phyloP scores from a whole-genome alignment of 768 basidiomycete species.

The Gymnopilus dilepis region DNA sequence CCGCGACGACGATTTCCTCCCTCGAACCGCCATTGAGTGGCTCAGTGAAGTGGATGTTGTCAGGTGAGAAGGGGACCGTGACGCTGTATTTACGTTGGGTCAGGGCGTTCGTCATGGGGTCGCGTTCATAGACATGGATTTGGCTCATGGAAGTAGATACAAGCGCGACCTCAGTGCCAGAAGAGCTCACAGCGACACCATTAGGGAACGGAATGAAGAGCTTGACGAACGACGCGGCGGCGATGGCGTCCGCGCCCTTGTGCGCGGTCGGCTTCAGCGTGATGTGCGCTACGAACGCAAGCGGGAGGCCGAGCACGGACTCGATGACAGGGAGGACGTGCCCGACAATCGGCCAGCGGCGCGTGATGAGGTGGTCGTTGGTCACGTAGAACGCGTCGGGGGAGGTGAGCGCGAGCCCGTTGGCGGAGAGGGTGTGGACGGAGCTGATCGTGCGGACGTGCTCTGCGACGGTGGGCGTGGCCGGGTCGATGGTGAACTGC shows the following conservation, averaged over 20 bases:
- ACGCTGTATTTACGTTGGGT: conserved; percentile 40
- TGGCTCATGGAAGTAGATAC: conserved; percentile 54
- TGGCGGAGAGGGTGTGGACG: conserved; percentile 65
- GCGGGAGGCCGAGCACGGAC: conserved; percentile 57
- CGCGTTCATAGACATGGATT: conserved; percentile 58
- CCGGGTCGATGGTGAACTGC: conserved; percentile 62
- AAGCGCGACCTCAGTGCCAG: conserved; percentile 56
- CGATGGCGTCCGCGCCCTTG: conserved; percentile 29
- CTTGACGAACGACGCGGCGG: conserved; percentile 44
- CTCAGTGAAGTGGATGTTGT: conserved; percentile 62
- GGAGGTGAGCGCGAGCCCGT: conserved; percentile 68
- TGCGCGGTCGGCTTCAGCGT: conserved; percentile 38
- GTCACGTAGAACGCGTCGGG: conserved; percentile 73
- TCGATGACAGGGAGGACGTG: conserved; percentile 58
- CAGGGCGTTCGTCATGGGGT: conserved; percentile 50
- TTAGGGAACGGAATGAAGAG: conserved; percentile 69
- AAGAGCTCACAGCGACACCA: conserved; percentile 64
- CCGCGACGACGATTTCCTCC: conserved; percentile 57
- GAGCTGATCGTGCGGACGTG: conserved; percentile 67
- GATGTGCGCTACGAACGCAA: conserved; percentile 65
- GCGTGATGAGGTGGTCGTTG: conserved; percentile 74
- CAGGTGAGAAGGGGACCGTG: conserved; percentile 61
- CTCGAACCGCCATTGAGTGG: conserved; percentile 31
- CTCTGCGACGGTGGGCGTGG: conserved; percentile 45
- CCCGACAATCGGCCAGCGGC: conserved; percentile 61